Percentiles rank a stretch among this genome's conserved stretches.
Evolutionary conservation across 1,284 basidiomycete species (phyloP).

Genomic region (Fomitopsis palustris): DNA sequence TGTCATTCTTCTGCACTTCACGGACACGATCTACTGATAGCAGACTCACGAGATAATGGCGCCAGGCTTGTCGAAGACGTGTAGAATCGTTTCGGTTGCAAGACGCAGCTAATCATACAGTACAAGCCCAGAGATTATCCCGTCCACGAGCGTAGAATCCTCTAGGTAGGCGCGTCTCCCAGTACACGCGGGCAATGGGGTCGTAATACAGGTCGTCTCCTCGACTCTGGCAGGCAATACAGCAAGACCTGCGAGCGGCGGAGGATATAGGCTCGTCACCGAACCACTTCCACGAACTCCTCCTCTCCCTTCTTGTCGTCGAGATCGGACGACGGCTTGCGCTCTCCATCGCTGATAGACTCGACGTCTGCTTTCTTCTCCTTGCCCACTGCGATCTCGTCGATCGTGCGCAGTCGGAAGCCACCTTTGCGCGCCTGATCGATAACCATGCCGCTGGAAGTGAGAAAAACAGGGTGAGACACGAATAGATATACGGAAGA

Average conservation of each 20-base stretch:
- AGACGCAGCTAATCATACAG: slow-evolving; percentile 2
- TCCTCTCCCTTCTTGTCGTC: slow-evolving; percentile 26
- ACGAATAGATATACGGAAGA: slow-evolving; percentile 2
- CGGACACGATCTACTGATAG: too few relatives aligned
- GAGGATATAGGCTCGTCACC: neutral
- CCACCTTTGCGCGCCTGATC: slow-evolving; percentile 44
- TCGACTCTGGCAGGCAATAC: neutral
- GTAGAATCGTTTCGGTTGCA: too few relatives aligned
- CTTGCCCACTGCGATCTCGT: slow-evolving; percentile 33
- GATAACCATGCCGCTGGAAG: slow-evolving; percentile 53
- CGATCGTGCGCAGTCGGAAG: slow-evolving; percentile 47
- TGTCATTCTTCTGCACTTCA: too few relatives aligned
- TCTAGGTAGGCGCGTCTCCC: neutral
- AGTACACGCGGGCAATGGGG: neutral
- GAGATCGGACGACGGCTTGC: slow-evolving; percentile 11
- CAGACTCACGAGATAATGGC: too few relatives aligned
- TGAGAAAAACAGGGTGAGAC: too few relatives aligned
- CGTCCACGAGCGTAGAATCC: neutral
- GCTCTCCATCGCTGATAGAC: slow-evolving; percentile 3
- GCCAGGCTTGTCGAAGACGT: too few relatives aligned
- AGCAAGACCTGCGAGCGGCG: neutral
- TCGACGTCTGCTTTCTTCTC: slow-evolving; percentile 7
- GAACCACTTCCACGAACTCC: slow-evolving; percentile 19
- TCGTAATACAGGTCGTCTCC: too few relatives aligned
- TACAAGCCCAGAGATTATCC: neutral